Evolutionary conservation across 2,329 filamentous ascomycete genomes (phyloP).

Genomic region (Colletotrichum eleusines): DNA sequence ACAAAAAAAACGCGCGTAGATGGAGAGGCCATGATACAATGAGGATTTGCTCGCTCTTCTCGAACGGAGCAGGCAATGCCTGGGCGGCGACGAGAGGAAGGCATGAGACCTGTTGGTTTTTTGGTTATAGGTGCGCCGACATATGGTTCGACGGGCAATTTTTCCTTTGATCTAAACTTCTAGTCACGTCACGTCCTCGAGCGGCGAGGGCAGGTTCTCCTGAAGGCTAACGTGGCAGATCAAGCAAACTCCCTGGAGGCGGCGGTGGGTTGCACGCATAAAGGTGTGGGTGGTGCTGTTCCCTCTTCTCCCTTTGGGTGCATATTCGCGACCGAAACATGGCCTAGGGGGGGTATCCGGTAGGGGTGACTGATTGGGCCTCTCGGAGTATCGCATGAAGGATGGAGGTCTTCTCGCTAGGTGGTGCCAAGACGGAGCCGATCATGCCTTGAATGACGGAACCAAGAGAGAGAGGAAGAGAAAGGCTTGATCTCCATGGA

Average conservation of each 20-base stretch:
- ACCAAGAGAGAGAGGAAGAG: background rate
- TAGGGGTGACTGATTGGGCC: constrained; percentile 20
- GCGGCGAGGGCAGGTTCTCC: background rate
- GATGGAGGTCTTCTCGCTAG: constrained; percentile 8
- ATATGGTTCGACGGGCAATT: constrained; percentile 40
- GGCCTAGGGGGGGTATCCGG: constrained; percentile 16
- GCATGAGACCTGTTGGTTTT: background rate
- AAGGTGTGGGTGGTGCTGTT: constrained; percentile 36
- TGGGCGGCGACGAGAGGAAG: too few relatives aligned
- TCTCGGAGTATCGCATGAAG: constrained; percentile 30
- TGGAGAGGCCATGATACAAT: constrained; percentile 13
- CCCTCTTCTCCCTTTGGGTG: constrained; percentile 11
- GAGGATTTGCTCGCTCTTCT: too few relatives aligned
- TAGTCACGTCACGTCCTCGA: background rate
- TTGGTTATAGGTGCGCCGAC: constrained; percentile 24
- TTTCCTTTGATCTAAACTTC: background rate
- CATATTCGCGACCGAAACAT: constrained; percentile 8
- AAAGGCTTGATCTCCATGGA: constrained; percentile 19
- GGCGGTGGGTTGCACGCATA: constrained; percentile 24
- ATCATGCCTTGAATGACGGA: constrained; percentile 13
- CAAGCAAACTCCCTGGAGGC: constrained; percentile 30
- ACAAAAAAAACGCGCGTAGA: constrained; percentile 23
- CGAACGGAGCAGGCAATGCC: constrained; percentile 7
- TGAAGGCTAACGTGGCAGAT: constrained; percentile 1
- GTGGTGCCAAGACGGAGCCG: constrained; percentile 17